Evolutionary conservation across 305 asterid species (phyloP).

Genomic region (Coffea humblotiana): DNA sequence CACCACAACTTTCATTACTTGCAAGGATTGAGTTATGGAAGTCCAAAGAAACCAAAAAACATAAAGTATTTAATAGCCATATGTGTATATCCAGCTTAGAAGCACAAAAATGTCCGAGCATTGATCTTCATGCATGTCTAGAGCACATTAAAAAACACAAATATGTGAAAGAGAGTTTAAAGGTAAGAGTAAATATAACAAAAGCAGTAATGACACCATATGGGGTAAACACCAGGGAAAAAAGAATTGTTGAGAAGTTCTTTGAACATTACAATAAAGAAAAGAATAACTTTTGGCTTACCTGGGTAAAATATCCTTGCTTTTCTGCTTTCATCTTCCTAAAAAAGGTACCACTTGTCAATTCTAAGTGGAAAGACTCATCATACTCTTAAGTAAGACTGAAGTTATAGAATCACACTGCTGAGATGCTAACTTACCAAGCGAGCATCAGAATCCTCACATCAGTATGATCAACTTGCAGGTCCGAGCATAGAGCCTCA

Average conservation of each 20-base stretch:
- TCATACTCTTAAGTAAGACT: conserved; percentile 16
- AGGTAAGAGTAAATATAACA: not conserved
- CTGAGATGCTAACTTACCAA: conserved; percentile 46
- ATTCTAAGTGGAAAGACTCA: conserved; percentile 19
- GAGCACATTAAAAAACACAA: not conserved
- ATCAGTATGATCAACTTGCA: conserved; percentile 65
- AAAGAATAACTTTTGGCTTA: conserved; percentile 22
- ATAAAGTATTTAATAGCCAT: not conserved
- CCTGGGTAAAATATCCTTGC: conserved; percentile 85
- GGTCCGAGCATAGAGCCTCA: conserved; percentile 68
- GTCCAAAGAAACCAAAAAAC: not conserved
- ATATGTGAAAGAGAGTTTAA: not conserved
- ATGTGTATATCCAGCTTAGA: not conserved
- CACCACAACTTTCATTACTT: not conserved
- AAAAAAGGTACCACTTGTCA: conserved; percentile 27
- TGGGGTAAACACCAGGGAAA: not conserved
- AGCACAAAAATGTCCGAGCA: not conserved
- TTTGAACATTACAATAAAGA: not conserved
- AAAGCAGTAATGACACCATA: not conserved
- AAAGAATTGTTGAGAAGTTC: not conserved
- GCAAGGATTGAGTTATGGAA: not conserved
- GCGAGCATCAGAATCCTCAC: conserved; percentile 77
- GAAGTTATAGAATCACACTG: conserved; percentile 20
- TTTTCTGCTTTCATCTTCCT: conserved; percentile 86
- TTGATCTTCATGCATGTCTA: not conserved